Conservation (phyloP, 2,329 filamentous ascomycete genomes). For the Xylaria sp. region DNA sequence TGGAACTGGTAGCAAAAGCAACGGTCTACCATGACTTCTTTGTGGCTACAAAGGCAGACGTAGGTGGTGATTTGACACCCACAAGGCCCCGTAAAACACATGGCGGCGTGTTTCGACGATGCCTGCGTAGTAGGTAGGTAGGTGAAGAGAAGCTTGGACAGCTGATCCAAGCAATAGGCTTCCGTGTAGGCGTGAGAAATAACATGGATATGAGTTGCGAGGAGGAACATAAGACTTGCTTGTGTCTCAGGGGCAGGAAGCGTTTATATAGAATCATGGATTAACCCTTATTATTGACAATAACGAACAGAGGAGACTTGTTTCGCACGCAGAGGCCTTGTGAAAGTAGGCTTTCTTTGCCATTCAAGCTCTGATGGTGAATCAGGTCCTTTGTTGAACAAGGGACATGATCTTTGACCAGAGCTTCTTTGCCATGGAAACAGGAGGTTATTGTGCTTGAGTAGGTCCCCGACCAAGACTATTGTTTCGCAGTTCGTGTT, state of each 20-base stretch:
- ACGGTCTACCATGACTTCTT: conserved; percentile 16
- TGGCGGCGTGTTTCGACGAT: background rate
- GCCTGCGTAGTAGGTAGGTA: background rate
- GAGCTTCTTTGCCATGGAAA: no score
- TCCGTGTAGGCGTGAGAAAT: background rate
- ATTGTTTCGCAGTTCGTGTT: no score
- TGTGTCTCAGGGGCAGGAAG: background rate
- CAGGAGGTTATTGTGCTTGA: no score
- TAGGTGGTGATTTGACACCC: conserved; percentile 19
- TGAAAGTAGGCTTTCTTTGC: background rate
- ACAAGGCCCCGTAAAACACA: conserved; percentile 18
- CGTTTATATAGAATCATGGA: conserved; percentile 1
- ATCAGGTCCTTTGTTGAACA: no score
- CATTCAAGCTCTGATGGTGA: background rate
- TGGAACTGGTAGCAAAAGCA: conserved; percentile 21
- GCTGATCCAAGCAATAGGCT: background rate
- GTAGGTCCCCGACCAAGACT: no score
- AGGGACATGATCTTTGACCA: no score
- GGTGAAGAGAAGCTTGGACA: background rate
- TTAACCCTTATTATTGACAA: conserved; percentile 7
- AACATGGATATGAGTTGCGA: background rate
- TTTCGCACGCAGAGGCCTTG: background rate
- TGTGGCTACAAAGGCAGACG: conserved; percentile 25
- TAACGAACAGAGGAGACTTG: background rate
- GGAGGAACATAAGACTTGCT: background rate